Evolutionary conservation across 257 asterid genomes (phyloP), one percentile per base, ranked within the genome.

Genomic region (Verbena officinalis): DNA sequence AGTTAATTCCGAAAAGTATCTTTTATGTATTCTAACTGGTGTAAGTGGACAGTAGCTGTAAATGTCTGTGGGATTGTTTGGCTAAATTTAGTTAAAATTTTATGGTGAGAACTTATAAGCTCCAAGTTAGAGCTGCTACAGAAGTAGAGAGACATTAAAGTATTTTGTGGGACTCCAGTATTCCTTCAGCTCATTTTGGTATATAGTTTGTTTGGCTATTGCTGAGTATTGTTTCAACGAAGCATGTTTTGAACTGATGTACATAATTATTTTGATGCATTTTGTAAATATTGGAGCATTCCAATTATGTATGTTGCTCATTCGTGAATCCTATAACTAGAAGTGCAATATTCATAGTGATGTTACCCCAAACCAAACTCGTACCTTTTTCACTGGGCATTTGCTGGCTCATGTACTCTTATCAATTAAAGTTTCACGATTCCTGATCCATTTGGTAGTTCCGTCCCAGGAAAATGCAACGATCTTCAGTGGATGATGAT

Each of bases 401-500:
- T 44, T 46, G 63, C 31, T 36, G 27, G 16, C 44, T 48, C 4
- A 9, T 49, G 22, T 64, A 42, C 48, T 24, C 38, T 5, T 22
- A 45, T 55, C n/a, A 45, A 67, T 42, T 23, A 36, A 22, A 44
- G 62, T 33, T 22, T 11, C 11, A 21, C 36, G 60, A 59, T 59
- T 24, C 56, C 52, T 66, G 50, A 69, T 46, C 27, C n/a, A 38
- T 62, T 27, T 45, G 55, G 15, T 59, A 52, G 48, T 64, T 59
- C 55, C 17, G 63, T 63, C 57, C 67, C 77, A 72, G 82, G 76
- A 66, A 19, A 71, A 54, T 19, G 48, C 23, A 34, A 51, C 58
- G 30, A 55, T 70, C 76, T 67, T 59, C 75, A 64, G 81, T 90
- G 93, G 96, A 83, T 44, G 71, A 69, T 56, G 88, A 82, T 62